Evolutionary conservation across 805 yeast species (phyloP).

Genomic region (Pichia membranifaciens): DNA sequence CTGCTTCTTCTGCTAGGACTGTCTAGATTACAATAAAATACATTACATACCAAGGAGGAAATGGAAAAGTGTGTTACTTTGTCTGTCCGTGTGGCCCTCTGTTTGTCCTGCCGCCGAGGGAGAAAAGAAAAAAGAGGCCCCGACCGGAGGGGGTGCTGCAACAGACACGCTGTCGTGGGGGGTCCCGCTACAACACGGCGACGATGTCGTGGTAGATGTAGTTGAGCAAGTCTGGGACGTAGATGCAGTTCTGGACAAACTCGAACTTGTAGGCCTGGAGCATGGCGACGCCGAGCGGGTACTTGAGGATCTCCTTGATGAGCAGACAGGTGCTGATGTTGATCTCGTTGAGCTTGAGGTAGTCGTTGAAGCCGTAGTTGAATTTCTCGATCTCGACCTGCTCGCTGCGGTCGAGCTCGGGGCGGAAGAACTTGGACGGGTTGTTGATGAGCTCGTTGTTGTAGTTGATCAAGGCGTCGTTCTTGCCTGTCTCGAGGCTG

Average conservation of each 20-base stretch:
- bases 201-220: constrained; percentile 21
- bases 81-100: too few relatives aligned
- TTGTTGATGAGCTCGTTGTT: constrained; percentile 9
- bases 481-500: constrained; percentile 39
- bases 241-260: constrained; percentile 29
- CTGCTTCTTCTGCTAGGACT: too few relatives aligned
- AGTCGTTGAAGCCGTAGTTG: constrained; percentile 30
- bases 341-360: constrained; percentile 34
- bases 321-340: constrained; percentile 34
- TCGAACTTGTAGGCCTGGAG: constrained; percentile 29
- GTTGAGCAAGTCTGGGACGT: constrained; percentile 31
- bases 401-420: constrained; percentile 19
- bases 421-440: constrained; percentile 13
- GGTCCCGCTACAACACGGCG: neutral
- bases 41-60: neutral
- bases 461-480: constrained; percentile 29
- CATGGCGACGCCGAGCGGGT: constrained; percentile 29
- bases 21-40: neutral
- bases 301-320: constrained; percentile 31
- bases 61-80: neutral
- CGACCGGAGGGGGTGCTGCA: too few relatives aligned
- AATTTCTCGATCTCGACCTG: constrained; percentile 29
- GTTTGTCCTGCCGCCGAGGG: neutral
- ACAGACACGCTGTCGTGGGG: too few relatives aligned
- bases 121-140: neutral